Percentiles rank a stretch among this genome's conserved stretches.
Conservation (phyloP, 2,329 filamentous ascomycete species). For the Colletotrichum cereale region DNA sequence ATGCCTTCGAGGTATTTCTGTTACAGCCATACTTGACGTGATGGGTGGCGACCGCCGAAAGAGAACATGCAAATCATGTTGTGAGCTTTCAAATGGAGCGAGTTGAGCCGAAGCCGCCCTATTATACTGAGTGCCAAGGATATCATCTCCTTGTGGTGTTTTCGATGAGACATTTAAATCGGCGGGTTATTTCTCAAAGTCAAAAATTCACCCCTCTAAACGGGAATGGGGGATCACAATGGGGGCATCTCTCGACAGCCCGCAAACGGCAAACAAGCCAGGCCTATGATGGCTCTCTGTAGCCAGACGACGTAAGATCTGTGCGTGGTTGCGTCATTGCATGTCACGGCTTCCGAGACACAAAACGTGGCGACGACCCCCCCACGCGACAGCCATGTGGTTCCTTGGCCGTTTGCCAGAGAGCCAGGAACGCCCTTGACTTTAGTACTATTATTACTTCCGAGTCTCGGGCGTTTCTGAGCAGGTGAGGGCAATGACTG, state of each 20-base stretch:
- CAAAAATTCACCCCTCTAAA: not conserved
- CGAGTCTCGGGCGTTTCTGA: not conserved
- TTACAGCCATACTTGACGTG: not conserved
- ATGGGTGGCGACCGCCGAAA: accelerated
- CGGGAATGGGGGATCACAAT: not conserved
- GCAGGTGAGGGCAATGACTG: no score
- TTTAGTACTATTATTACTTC: not conserved
- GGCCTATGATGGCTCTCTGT: not conserved
- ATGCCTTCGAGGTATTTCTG: not conserved
- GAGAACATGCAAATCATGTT: not conserved
- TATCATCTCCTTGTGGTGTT: not conserved
- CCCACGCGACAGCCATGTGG: not conserved
- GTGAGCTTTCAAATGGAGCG: not conserved
- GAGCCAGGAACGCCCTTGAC: no score
- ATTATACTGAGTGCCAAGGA: no score
- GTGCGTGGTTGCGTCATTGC: not conserved
- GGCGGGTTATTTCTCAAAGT: not conserved
- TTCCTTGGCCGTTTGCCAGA: not conserved
- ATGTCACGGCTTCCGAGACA: not conserved
- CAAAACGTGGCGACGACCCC: not conserved
- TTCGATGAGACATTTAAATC: no score
- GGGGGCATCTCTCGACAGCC: not conserved
- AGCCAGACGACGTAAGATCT: not conserved
- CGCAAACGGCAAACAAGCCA: not conserved
- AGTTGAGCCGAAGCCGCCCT: not conserved